These are phyloP conservation scores for Leccinum arenicola DNA, from an alignment of 768 basidiomycete species.

Conservation along the genomic window DNA sequence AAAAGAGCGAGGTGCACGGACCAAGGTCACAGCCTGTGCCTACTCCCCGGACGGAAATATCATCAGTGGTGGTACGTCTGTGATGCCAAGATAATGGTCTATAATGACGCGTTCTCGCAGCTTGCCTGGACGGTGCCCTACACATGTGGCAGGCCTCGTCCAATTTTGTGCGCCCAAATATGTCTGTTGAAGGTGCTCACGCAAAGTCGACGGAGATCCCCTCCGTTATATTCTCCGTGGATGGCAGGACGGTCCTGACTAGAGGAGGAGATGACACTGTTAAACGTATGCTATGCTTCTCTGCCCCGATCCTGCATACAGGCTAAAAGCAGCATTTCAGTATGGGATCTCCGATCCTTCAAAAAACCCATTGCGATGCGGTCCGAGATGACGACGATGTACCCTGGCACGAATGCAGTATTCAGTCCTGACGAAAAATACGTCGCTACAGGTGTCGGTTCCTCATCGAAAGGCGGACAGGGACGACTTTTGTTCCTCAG, in stretches of 20 bases:
- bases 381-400: slow-evolving; percentile 66
- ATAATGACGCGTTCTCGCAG: slow-evolving; percentile 38
- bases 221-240: slow-evolving; percentile 84
- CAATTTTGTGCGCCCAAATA: slow-evolving; percentile 90
- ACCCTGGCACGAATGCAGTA: slow-evolving; percentile 89
- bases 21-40: slow-evolving; percentile 82
- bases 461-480: slow-evolving; percentile 59
- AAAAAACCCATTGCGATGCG: slow-evolving; percentile 82
- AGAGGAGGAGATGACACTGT: slow-evolving; percentile 95
- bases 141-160: slow-evolving; percentile 92
- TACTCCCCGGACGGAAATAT: slow-evolving; percentile 89
- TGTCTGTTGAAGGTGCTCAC: slow-evolving; percentile 86
- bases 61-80: slow-evolving; percentile 77
- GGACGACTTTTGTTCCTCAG: slow-evolving; percentile 75
- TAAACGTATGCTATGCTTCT: slow-evolving; percentile 66
- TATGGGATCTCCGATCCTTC: slow-evolving; percentile 93
- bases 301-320: neutral
- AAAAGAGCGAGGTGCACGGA: slow-evolving; percentile 91
- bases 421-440: slow-evolving; percentile 95
- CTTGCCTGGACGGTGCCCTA: slow-evolving; percentile 86
- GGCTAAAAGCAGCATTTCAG: slow-evolving; percentile 38
- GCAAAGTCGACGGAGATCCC: slow-evolving; percentile 83
- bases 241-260: slow-evolving; percentile 81
- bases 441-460: slow-evolving; percentile 80
- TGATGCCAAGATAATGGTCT: slow-evolving; percentile 6